Conservation (phyloP, 2,329 filamentous ascomycete genomes). For the Dactylonectria estremocensis region DNA sequence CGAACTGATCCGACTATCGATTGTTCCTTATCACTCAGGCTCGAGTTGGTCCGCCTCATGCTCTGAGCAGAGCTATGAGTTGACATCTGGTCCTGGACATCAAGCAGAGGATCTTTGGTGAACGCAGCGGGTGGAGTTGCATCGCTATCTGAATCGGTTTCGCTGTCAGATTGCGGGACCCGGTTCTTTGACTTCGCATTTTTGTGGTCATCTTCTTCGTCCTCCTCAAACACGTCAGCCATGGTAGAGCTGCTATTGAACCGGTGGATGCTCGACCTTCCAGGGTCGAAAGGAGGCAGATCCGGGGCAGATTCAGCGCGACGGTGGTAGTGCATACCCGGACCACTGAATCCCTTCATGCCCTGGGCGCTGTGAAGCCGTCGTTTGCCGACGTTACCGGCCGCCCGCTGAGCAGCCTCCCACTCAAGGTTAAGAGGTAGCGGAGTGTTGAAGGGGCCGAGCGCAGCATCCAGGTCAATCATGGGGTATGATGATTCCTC, state of each 20-base stretch:
- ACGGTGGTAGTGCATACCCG: conserved; percentile 82
- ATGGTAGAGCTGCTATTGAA: conserved; percentile 80
- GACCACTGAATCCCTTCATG: conserved; percentile 77
- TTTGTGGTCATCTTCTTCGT: conserved; percentile 76
- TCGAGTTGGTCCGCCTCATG: conserved; percentile 63
- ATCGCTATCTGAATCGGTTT: conserved; percentile 63
- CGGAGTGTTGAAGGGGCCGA: conserved; percentile 92
- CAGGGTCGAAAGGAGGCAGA: conserved; percentile 80
- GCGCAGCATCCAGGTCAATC: conserved; percentile 93
- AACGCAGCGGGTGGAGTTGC: conserved; percentile 52
- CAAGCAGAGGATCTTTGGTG: conserved; percentile 42
- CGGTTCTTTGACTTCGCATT: conserved; percentile 58
- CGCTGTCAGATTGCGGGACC: conserved; percentile 60
- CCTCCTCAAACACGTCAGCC: conserved; percentile 90
- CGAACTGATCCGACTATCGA: conserved; percentile 53
- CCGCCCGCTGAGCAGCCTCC: conserved; percentile 75
- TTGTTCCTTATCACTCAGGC: conserved; percentile 58
- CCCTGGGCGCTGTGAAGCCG: conserved; percentile 84
- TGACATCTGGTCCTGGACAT: conserved; percentile 42
- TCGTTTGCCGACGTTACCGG: conserved; percentile 69
- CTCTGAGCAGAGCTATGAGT: conserved; percentile 41
- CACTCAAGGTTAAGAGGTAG: conserved; percentile 74
- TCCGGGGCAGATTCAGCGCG: conserved; percentile 87
- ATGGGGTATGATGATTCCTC: conserved; percentile 82
- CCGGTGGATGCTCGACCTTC: conserved; percentile 70